phyloP scores from a whole-genome alignment of 306 rosid species.

The Argentina anserina region DNA sequence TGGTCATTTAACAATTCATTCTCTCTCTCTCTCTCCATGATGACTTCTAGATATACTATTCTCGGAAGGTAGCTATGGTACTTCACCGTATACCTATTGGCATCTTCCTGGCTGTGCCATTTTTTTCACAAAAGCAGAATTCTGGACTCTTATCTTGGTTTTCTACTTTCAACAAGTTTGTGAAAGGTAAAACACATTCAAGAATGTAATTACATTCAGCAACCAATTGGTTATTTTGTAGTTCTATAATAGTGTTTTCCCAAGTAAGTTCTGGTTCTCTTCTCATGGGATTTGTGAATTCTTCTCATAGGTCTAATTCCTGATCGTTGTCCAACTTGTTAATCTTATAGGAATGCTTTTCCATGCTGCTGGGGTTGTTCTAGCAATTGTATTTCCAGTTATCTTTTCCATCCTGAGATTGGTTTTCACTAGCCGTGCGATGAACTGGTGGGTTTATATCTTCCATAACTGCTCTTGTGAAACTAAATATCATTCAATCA shows the following conservation, averaged over 20 bases:
- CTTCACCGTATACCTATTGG: constrained; percentile 78
- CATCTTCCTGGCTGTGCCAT: constrained; percentile 52
- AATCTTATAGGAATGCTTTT: constrained; percentile 58
- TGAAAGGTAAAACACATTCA: constrained; percentile 65
- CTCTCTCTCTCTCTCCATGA: constrained; percentile 20
- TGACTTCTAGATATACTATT: constrained; percentile 64
- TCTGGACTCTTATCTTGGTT: constrained; percentile 48
- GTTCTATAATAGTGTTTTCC: background rate
- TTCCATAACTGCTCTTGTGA: background rate
- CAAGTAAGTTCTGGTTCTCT: constrained; percentile 11
- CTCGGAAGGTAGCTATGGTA: constrained; percentile 67
- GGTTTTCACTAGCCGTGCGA: constrained; percentile 55
- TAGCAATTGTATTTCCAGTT: constrained; percentile 65
- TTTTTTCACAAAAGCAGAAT: constrained; percentile 32
- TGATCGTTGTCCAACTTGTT: constrained; percentile 26
- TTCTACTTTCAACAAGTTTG: constrained; percentile 57
- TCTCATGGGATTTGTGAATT: too few species aligned
- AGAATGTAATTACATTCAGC: constrained; percentile 19
- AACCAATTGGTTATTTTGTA: constrained; percentile 6
- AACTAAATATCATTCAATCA: background rate
- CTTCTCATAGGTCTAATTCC: constrained; percentile 3
- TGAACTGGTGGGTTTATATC: constrained; percentile 76
- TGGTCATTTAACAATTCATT: constrained; percentile 17
- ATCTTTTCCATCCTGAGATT: constrained; percentile 64
- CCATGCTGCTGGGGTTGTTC: constrained; percentile 60